Evolutionary conservation across 371 early-diverging fungal genomes (phyloP).

Genomic region (Lichtheimia corymbifera): DNA sequence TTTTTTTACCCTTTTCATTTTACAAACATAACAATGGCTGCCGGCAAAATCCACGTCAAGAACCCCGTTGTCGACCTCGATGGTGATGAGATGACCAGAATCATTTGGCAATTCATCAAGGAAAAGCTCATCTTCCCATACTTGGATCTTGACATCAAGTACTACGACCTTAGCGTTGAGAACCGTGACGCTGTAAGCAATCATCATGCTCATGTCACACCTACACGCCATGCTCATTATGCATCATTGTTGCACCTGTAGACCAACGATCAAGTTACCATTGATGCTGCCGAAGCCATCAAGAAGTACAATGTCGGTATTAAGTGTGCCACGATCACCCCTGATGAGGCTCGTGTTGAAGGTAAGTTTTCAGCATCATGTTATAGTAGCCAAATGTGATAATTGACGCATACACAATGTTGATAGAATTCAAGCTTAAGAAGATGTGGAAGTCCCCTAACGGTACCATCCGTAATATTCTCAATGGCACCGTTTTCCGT

Average conservation of each 20-base stretch:
- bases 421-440: constrained; percentile 90
- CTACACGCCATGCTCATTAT: background rate
- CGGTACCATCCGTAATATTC: constrained; percentile 95
- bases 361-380: constrained; percentile 34
- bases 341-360: constrained; percentile 94
- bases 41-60: constrained; percentile 63
- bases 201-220: background rate
- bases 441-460: constrained; percentile 97
- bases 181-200: constrained; percentile 77
- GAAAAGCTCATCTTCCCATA: constrained; percentile 93
- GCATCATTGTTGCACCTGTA: constrained; percentile 21
- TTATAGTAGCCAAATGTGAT: background rate
- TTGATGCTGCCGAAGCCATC: constrained; percentile 96
- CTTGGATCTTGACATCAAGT: constrained; percentile 91
- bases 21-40: constrained; percentile 14
- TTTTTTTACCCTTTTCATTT: background rate
- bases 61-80: constrained; percentile 94
- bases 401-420: background rate
- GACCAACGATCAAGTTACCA: constrained; percentile 95
- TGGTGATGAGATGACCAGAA: constrained; percentile 96
- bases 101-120: constrained; percentile 93
- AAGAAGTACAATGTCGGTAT: constrained; percentile 97
- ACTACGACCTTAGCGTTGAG: constrained; percentile 92
- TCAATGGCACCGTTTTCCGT: constrained; percentile 97
- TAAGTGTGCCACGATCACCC: constrained; percentile 99